These are phyloP conservation scores for Nelumbo lutea DNA, from an alignment of 164 flowering plant species.

Conservation along the genomic window DNA sequence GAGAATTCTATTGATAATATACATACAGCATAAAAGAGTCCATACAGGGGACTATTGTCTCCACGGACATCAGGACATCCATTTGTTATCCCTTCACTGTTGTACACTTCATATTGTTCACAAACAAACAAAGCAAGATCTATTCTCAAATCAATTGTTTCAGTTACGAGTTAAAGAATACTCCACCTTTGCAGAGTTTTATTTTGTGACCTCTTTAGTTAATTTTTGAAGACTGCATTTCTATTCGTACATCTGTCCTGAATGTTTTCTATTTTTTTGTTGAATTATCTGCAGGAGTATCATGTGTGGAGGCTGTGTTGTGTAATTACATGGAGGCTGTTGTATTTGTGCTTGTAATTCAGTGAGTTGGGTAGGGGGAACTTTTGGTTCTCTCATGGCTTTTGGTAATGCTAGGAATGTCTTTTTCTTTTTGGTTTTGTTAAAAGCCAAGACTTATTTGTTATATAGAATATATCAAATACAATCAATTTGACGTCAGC, in stretches of 20 bases:
- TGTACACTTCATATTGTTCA: too few relatives aligned
- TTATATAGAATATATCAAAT: neutral
- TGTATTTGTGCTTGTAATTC: neutral
- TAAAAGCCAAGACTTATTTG: neutral
- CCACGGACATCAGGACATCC: too few relatives aligned
- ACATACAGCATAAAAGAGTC: too few relatives aligned
- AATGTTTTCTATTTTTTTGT: neutral
- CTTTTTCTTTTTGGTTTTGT: neutral
- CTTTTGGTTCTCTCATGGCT: conserved; percentile 33
- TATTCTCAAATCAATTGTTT: too few relatives aligned
- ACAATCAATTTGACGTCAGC: too few relatives aligned
- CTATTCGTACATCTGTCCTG: neutral
- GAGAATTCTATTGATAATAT: too few relatives aligned
- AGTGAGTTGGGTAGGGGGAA: conserved; percentile 22
- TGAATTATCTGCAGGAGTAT: conserved; percentile 38
- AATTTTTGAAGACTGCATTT: neutral
- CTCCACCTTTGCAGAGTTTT: too few relatives aligned
- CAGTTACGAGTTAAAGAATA: too few relatives aligned
- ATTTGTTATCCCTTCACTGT: too few relatives aligned
- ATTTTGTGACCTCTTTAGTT: too few relatives aligned
- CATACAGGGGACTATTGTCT: too few relatives aligned
- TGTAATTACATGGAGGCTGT: conserved; percentile 18
- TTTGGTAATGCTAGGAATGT: neutral
- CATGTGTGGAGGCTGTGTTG: conserved; percentile 64
- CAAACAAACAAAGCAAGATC: too few relatives aligned